Base-by-base conservation (phyloP, 208 protist genomes). In the Naegleria lovaniensis region DNA sequence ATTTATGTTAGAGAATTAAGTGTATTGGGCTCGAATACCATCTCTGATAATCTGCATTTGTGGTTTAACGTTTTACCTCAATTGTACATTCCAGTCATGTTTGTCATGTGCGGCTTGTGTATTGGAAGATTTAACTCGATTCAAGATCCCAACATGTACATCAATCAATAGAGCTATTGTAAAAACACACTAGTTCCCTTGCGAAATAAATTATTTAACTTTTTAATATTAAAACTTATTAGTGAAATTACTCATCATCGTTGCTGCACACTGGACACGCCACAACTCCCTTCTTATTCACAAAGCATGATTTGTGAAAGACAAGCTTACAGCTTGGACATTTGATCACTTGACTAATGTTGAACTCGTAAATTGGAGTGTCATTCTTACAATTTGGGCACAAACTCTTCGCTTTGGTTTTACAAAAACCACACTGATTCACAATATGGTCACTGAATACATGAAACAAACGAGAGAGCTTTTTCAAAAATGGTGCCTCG, bases 281-380 rank as follows among this genome's bases (percentile, higher is more conserved):
- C 83, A 40, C 29, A 41, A 84, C 76, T 29, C 33, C 33, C 2
- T 51, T 25, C 5, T 87, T 51, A 29, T 51, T 51, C 11, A 16
- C 25, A 38, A 87, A 87, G 29, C 83, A 87, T 51, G 7, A 13
- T n/a, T 87, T 87, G 38, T 87, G 83, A n/a, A 87, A 87, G 11
- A 38, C 33, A 29, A 51, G 41, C 11, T 87, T 51, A n/a, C 83
- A 87, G 5, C 7, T 4, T 33, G 29, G 83, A 87, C 83, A 87
- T n/a, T 52, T 51, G 41, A 87, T 87, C 29, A 87, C 83, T 7
- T 40, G 15, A 15, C 29, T 51, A n/a, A 51, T 87, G 19, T 87
- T 87, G 29, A 87, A 87, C 15, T 41, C 83, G 29, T 51, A 87
- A 40, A 87, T 25, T 29, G 83, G 39, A 40, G 13, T n/a, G 29